Base-by-base conservation (phyloP, 148 eudicot species). In the Silene latifolia region DNA sequence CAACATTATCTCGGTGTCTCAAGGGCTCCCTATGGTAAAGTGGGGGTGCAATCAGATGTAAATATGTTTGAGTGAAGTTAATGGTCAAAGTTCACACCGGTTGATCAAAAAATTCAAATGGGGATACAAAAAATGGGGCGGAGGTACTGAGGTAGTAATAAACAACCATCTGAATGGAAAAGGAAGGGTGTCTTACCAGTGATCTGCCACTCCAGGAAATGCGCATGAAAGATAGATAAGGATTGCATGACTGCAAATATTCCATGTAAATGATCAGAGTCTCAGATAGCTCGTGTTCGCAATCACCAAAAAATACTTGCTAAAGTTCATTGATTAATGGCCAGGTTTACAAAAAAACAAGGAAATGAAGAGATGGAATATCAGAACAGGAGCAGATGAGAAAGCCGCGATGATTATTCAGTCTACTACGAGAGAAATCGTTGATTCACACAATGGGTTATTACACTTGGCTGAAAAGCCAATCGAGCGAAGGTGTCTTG, bases 141-240 rank as follows among this genome's bases (percentile, higher is more conserved):
- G 44, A 7, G 44, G 44, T 39, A 39, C 44, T n/a, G 23, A 0
- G 12, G 14, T 63, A 25, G 54, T 2, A 63, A 32, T 11, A 65
- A 70, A 71, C 48, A 51, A 58, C 57, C 17, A 64, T 15, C 29
- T 27, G 53, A 3, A 59, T n/a, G 10, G 7, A 15, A 24, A 60
- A 32, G 20, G 63, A 44, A 59, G 10, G 29, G 4, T 61, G 62
- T 76, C 91, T 90, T 67, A 94, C 98, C 98, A 94, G 71, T 94
- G 97, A 85, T 91, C 97, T 11, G 97, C 89, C 76, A 94, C 89
- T 84, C 93, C 93, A 63, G 97, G 93, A 81, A 87, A 94, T 67
- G 89, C 86, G 75, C 82, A 82, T 75, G 97, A 81, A 66, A 94
- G 84, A 82, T 94, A 94, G 23, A 85, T 85, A 77, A 94, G 89